Percentiles rank a stretch among this genome's conserved stretches.
Evolutionary conservation across 768 basidiomycete species (phyloP).

Genomic region (Tulasnella sp.): DNA sequence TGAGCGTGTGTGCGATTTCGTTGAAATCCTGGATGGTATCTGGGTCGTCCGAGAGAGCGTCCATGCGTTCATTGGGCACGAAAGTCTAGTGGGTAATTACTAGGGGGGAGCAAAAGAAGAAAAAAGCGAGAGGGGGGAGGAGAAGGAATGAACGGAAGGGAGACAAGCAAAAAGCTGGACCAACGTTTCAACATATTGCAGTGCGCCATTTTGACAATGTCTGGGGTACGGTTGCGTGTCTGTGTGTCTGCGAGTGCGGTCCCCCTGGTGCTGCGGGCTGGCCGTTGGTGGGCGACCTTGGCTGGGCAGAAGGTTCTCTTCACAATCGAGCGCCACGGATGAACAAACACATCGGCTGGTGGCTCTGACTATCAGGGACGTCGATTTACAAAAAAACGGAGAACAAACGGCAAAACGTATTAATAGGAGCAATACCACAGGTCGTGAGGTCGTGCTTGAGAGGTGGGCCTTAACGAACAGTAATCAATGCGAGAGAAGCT

Average conservation of each 20-base stretch:
- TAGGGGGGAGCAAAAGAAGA: too few relatives aligned
- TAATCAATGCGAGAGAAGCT: too few relatives aligned
- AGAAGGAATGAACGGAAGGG: not conserved
- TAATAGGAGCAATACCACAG: too few relatives aligned
- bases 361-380: not conserved
- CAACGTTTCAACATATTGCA: not conserved
- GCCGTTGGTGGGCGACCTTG: not conserved
- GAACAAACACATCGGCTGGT: not conserved
- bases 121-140: too few relatives aligned
- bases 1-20: not conserved
- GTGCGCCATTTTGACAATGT: not conserved
- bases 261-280: not conserved
- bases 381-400: too few relatives aligned
- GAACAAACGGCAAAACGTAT: too few relatives aligned
- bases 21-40: conserved; percentile 2
- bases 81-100: too few relatives aligned
- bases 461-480: too few relatives aligned
- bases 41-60: conserved; percentile 2
- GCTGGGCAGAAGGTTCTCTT: not conserved
- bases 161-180: not conserved
- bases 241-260: not conserved
- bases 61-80: conserved; percentile 1
- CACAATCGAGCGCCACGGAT: not conserved
- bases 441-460: too few relatives aligned
- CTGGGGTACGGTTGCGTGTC: not conserved